Evolutionary conservation across 768 basidiomycete genomes (phyloP), one percentile per base, ranked within the genome.

Genomic region (Suillus spraguei): DNA sequence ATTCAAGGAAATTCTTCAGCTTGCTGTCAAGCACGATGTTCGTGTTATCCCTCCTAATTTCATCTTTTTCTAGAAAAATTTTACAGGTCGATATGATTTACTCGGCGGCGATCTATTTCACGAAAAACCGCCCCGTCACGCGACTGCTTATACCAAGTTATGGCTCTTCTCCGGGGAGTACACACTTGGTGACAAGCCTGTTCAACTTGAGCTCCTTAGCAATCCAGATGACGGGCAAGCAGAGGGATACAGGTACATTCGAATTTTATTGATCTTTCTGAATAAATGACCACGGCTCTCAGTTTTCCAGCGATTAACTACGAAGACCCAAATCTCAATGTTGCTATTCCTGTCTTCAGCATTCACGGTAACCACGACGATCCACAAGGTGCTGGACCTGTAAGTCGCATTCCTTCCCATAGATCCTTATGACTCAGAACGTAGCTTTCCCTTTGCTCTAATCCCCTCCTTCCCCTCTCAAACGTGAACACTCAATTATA

Each of bases 341-440:
- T 99, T 59, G 87, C 87, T 4, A 94, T 97, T n/a, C 97, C 97
- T 4, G 92, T 99, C 35, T 99, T 99, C 77, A 98, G 97, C 0
- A 99, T 99, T 59, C 97, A 99, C 71, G 97, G 97, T 49, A 99
- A 99, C 72, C 97, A 99, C 76, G 97, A 99, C 71, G 97, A 99
- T 70, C 97, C 97, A 39, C 97, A 99, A 78, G 97, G 97, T 22
- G 90, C 95, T 24, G 95, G 96, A 4, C 83, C 91, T 10, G 95
- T 95, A 69, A 65, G 92, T 78, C 13, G 13, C 59, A 28, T 14
- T 56, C 24, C 13, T 13, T 11, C 35, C 32, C 14, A 13, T 17
- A 39, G 5, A 17, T 14, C 3, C 38, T 20, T 41, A 28, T 20
- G 11, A 11, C 28, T 20, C 41, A 20, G 24, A 58, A 32, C 49